Evolutionary conservation across 2,329 filamentous ascomycete genomes (phyloP), one percentile per base, ranked within the genome.

Genomic region (Boeremia exigua): DNA sequence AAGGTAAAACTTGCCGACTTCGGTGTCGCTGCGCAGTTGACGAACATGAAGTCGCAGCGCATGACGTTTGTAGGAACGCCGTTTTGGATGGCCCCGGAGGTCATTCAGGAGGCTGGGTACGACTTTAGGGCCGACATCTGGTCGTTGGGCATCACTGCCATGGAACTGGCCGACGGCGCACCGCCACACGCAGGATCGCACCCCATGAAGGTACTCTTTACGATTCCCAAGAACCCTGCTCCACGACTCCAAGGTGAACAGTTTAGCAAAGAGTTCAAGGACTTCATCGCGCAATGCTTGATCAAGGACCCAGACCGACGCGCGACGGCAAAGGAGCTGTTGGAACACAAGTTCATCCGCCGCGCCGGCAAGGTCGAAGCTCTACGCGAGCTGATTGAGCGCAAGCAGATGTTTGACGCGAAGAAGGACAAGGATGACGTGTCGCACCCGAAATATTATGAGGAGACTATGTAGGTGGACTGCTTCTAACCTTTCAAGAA

Each of bases 41-140:
- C 92, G 58, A 96, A 97, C 73, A 96, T 98, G 79, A 97, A 97
- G 78, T 97, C 94, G 2, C 92, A 97, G 75, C 87, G 95, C 50
- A 94, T 98, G 77, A 99, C 95, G 0, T 98, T 99, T 70, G 95
- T 99, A 17, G 95, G 95, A 17, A 64, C 61, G 0, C 95, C 95
- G 0, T 98, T 97, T 75, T 98, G 95, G 95, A 98, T 98, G 94
- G 94, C 95, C 2, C 94, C 94, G 7, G 94, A 98, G 78, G 94
- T 98, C 47, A 98, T 98, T 74, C 96, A 96, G 78, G 94, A 98
- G 77, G 95, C 92, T 52, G 94, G 94, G 43, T 97, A 98, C 79
- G 94, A 97, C 75, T 92, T 96, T 79, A 97, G 96, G 79, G 94
- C 94, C 39, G 94, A 98, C 72, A 96, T 98, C 54, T 98, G 94